Conservation (phyloP, 192 early-diverging fungal genomes). For the Ambispora gerdemannii region DNA sequence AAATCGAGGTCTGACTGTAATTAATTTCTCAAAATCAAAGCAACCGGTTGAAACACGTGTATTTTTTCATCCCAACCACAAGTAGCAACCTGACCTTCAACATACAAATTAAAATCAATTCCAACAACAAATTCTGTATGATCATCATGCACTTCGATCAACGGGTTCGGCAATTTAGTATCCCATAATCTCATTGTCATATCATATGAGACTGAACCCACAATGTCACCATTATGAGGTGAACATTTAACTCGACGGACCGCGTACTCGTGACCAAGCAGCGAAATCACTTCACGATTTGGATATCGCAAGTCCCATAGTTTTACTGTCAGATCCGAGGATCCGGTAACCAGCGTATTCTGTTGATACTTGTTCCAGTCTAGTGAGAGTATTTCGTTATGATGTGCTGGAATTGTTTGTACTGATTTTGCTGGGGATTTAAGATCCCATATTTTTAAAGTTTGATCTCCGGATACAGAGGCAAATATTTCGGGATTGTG, state of each 20-base stretch:
- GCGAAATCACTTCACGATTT: slow-evolving; percentile 63
- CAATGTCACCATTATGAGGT: slow-evolving; percentile 77
- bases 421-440: slow-evolving; percentile 62
- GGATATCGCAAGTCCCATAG: slow-evolving; percentile 89
- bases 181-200: slow-evolving; percentile 98
- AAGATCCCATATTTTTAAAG: slow-evolving; percentile 88
- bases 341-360: slow-evolving; percentile 80
- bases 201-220: slow-evolving; percentile 88
- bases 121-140: slow-evolving; percentile 98
- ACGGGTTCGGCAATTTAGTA: slow-evolving; percentile 48
- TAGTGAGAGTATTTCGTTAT: slow-evolving; percentile 81
- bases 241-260: slow-evolving; percentile 89
- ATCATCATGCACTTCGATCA: slow-evolving; percentile 70
- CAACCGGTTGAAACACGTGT: slow-evolving; percentile 53
- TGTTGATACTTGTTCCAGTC: slow-evolving; percentile 98
- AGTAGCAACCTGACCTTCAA: slow-evolving; percentile 83
- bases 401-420: slow-evolving; percentile 74
- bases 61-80: slow-evolving; percentile 96
- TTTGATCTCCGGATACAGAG: slow-evolving; percentile 87
- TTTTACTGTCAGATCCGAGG: slow-evolving; percentile 84
- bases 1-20: too few species aligned
- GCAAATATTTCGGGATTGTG: slow-evolving; percentile 73
- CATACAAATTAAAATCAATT: slow-evolving; percentile 87
- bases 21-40: too few species aligned
- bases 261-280: slow-evolving; percentile 90